Evolutionary conservation across 257 asterid species (phyloP).

Genomic region (Solanum sitiens): DNA sequence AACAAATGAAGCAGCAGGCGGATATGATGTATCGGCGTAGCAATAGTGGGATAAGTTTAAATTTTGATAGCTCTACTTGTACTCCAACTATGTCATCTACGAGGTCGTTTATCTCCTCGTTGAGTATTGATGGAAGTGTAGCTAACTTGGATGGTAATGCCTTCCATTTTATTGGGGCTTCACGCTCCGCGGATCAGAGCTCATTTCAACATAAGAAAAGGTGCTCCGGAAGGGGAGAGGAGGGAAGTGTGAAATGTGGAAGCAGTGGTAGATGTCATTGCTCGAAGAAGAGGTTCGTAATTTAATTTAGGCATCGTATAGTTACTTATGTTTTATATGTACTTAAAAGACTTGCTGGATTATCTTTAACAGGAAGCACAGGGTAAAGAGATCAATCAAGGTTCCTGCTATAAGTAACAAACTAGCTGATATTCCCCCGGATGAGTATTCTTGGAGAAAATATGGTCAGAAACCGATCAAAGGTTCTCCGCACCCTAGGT

Average conservation of each 20-base stretch:
- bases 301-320: not conserved
- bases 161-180: conserved; percentile 55
- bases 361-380: conserved; percentile 40
- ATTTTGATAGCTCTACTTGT: conserved; percentile 72
- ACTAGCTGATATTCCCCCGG: conserved; percentile 68
- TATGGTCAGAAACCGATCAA: conserved; percentile 79
- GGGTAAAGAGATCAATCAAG: conserved; percentile 54
- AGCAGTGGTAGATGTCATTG: conserved; percentile 81
- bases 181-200: conserved; percentile 74
- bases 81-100: conserved; percentile 83
- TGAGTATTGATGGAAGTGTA: conserved; percentile 82
- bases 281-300: conserved; percentile 71
- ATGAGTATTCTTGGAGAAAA: conserved; percentile 75
- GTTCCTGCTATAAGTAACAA: conserved; percentile 75
- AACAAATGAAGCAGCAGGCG: conserved; percentile 53
- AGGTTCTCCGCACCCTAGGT: conserved; percentile 83
- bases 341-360: not conserved
- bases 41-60: conserved; percentile 71
- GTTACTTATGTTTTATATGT: not conserved
- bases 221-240: conserved; percentile 73
- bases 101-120: conserved; percentile 72
- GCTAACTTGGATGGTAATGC: conserved; percentile 56
- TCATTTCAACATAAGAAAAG: conserved; percentile 58
- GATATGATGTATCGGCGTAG: conserved; percentile 44
- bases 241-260: conserved; percentile 87